Conservation (phyloP, 1,284 basidiomycete species). For the Austroboletus novae-zelandiae region DNA sequence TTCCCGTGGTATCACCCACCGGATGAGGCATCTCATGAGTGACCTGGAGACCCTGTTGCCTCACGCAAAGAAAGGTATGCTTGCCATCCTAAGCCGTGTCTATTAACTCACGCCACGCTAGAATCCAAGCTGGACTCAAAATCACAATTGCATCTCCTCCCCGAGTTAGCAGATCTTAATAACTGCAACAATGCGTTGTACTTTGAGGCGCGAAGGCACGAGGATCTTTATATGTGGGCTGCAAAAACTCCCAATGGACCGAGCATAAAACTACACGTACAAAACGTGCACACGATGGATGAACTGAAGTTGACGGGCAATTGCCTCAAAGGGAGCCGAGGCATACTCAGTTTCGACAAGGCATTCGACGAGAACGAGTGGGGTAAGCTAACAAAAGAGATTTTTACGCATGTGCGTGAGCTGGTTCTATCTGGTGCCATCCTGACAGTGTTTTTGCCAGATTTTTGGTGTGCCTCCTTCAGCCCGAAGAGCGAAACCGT, state of each 20-base stretch:
- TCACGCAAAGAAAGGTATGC: slow-evolving; percentile 93
- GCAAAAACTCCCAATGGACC: slow-evolving; percentile 98
- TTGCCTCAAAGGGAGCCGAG: slow-evolving; percentile 94
- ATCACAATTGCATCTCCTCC: slow-evolving; percentile 90
- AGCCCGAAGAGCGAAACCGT: slow-evolving; percentile 91
- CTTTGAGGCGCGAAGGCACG: slow-evolving; percentile 94
- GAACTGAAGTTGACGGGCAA: slow-evolving; percentile 99
- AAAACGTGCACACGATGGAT: slow-evolving; percentile 99
- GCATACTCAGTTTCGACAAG: slow-evolving; percentile 90
- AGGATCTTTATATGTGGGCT: slow-evolving; percentile 97
- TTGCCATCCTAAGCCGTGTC: not conserved
- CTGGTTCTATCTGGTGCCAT: not conserved
- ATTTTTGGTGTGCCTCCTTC: slow-evolving; percentile 93
- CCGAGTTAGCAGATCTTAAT: slow-evolving; percentile 96
- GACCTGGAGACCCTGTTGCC: slow-evolving; percentile 91
- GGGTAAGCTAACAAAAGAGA: slow-evolving; percentile 88
- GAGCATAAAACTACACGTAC: slow-evolving; percentile 95
- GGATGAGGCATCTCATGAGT: slow-evolving; percentile 97
- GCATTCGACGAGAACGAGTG: slow-evolving; percentile 90
- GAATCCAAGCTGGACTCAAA: slow-evolving; percentile 98
- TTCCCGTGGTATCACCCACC: slow-evolving; percentile 92
- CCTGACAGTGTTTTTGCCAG: slow-evolving; percentile 41
- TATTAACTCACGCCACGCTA: slow-evolving; percentile 32
- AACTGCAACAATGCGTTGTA: slow-evolving; percentile 98
- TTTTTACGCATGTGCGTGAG: slow-evolving; percentile 90